phyloP scores from a whole-genome alignment of 371 early-diverging fungal genomes.

The Mortierella sp. region DNA sequence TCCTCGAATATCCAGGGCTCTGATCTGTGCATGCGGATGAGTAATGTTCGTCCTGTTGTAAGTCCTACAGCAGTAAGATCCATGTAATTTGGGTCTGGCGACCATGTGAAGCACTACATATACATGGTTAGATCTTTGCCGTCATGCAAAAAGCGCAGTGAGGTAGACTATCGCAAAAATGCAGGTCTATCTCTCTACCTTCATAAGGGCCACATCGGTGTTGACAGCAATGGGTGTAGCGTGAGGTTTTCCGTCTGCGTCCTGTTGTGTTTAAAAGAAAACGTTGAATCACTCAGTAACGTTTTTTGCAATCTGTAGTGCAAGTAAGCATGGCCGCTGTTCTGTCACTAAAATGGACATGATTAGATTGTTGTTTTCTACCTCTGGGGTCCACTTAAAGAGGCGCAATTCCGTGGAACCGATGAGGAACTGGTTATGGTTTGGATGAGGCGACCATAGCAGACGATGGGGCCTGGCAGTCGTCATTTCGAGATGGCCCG shows the following conservation, averaged over 20 bases:
- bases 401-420: constrained; percentile 78
- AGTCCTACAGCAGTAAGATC: constrained; percentile 82
- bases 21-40: constrained; percentile 71
- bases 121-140: neutral
- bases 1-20: constrained; percentile 51
- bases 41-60: constrained; percentile 75
- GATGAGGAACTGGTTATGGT: constrained; percentile 72
- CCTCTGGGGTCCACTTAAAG: constrained; percentile 77
- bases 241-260: constrained; percentile 62
- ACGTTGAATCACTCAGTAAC: neutral
- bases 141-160: neutral
- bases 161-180: neutral
- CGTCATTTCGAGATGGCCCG: constrained; percentile 43
- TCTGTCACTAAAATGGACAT: neutral
- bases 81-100: constrained; percentile 73
- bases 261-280: constrained; percentile 44
- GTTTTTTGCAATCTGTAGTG: neutral
- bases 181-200: constrained; percentile 59
- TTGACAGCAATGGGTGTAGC: constrained; percentile 71
- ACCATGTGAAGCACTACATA: constrained; percentile 83
- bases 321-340: neutral
- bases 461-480: constrained; percentile 58
- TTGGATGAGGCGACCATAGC: constrained; percentile 77
- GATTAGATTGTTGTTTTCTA: constrained; percentile 25
- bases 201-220: constrained; percentile 73